Evolutionary conservation across 2,329 filamentous ascomycete species (phyloP).

Genomic region (Apiospora marii): DNA sequence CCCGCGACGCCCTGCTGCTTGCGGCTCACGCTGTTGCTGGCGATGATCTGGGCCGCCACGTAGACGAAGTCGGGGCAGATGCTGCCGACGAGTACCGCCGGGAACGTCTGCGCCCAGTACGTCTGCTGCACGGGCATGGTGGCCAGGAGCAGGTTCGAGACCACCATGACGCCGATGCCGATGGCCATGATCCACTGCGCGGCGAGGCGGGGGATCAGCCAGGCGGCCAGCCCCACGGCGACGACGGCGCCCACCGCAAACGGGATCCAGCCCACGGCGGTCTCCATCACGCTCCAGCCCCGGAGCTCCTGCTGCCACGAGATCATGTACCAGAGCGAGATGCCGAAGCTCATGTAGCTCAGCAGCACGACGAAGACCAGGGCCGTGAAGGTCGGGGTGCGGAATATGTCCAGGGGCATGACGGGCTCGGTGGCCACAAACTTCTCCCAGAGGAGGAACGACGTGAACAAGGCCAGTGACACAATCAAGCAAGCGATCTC

Average conservation of each 20-base stretch:
- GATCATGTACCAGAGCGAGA: slow-evolving; percentile 56
- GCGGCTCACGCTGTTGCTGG: slow-evolving; percentile 57
- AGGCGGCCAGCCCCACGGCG: slow-evolving; percentile 40
- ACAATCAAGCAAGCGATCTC: slow-evolving; percentile 49
- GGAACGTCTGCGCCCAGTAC: slow-evolving; percentile 46
- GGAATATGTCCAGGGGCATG: slow-evolving; percentile 54
- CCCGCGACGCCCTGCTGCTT: slow-evolving; percentile 60
- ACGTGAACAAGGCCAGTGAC: slow-evolving; percentile 39
- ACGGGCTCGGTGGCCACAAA: slow-evolving; percentile 49
- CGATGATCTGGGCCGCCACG: slow-evolving; percentile 56
- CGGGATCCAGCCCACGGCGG: slow-evolving; percentile 49
- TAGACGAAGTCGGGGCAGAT: slow-evolving; percentile 35
- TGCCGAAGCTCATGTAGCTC: slow-evolving; percentile 56
- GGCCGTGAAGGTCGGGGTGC: slow-evolving; percentile 51
- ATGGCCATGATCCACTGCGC: slow-evolving; percentile 47
- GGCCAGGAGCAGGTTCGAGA: slow-evolving; percentile 41
- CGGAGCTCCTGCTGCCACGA: slow-evolving; percentile 54
- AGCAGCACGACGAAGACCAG: slow-evolving; percentile 53
- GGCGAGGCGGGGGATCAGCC: slow-evolving; percentile 44
- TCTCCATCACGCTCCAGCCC: slow-evolving; percentile 48
- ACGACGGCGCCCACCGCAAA: slow-evolving; percentile 42
- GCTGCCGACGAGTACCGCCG: slow-evolving; percentile 43
- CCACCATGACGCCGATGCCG: slow-evolving; percentile 39
- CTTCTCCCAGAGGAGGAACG: slow-evolving; percentile 53
- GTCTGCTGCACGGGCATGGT: slow-evolving; percentile 44